Evolutionary conservation across 805 yeast genomes (phyloP).

Genomic region (Yarrowia osloensis): DNA sequence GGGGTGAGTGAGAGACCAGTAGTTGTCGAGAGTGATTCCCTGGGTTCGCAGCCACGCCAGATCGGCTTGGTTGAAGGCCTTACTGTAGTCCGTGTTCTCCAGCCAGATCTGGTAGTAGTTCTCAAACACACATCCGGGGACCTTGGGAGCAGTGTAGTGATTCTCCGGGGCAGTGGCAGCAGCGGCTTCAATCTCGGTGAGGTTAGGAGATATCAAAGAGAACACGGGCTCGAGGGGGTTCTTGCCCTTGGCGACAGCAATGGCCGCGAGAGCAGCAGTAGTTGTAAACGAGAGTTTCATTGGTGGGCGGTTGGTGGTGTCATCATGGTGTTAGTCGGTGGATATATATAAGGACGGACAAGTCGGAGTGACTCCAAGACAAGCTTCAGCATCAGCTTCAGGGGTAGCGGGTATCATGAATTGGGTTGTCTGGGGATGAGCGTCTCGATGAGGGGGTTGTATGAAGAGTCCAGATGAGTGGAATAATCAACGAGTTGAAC

Average conservation of each 20-base stretch:
- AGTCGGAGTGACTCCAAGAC: no score
- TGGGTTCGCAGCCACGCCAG: constrained; percentile 48
- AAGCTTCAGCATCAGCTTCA: no score
- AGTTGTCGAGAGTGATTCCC: constrained; percentile 53
- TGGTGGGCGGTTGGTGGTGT: not conserved
- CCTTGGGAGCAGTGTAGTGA: constrained; percentile 35
- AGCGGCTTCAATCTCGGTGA: constrained; percentile 6
- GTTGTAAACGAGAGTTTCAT: not conserved
- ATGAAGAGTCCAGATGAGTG: no score
- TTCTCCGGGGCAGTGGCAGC: not conserved
- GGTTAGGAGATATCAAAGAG: not conserved
- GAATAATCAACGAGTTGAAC: no score
- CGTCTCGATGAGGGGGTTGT: no score
- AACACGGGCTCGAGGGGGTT: not conserved
- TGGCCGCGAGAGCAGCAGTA: not conserved
- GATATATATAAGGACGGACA: not conserved
- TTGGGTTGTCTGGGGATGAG: no score
- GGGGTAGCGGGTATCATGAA: no score
- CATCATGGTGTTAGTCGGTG: no score
- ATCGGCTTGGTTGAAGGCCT: constrained; percentile 51
- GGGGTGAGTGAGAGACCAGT: constrained; percentile 56
- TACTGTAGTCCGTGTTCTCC: constrained; percentile 55
- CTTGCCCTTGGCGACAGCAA: not conserved
- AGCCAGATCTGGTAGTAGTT: constrained; percentile 51
- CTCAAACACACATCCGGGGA: constrained; percentile 47